Conservation (phyloP, 345 rosid species). For the Eucalyptus albens region DNA sequence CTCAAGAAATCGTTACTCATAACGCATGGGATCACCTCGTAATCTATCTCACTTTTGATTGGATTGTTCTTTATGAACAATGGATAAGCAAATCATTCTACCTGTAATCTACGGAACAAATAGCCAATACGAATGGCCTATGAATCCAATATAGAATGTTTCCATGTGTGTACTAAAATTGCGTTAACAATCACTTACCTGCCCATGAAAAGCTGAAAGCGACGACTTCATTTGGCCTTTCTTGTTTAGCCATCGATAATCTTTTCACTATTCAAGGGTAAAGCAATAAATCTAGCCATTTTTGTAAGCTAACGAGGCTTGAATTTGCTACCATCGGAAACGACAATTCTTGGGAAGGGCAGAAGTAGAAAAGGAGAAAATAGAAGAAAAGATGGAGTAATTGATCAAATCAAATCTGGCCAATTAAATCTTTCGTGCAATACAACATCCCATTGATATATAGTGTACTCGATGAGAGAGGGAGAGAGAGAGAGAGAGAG, state of each 20-base stretch:
- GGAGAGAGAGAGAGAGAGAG: not conserved
- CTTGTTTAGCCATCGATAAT: not conserved
- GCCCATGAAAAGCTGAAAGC: not conserved
- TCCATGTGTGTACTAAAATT: not conserved
- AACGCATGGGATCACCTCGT: not conserved
- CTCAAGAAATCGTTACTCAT: not conserved
- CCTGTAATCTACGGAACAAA: not conserved
- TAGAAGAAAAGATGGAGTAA: too few relatives aligned
- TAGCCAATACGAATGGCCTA: not conserved
- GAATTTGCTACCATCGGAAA: too few relatives aligned
- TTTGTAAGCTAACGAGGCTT: too few relatives aligned
- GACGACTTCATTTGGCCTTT: not conserved
- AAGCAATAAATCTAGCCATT: not conserved
- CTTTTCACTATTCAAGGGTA: not conserved
- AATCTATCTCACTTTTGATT: not conserved
- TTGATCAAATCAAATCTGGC: too few relatives aligned
- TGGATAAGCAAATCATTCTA: not conserved
- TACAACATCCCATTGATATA: too few relatives aligned
- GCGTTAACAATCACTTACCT: not conserved
- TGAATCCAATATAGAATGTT: not conserved
- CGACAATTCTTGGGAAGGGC: too few relatives aligned
- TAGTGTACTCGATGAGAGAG: not conserved
- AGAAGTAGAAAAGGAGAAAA: too few relatives aligned
- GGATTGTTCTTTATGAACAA: not conserved
- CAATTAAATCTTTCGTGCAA: too few relatives aligned